Base-by-base conservation (phyloP, 345 rosid genomes). In the Mercurialis annua region DNA sequence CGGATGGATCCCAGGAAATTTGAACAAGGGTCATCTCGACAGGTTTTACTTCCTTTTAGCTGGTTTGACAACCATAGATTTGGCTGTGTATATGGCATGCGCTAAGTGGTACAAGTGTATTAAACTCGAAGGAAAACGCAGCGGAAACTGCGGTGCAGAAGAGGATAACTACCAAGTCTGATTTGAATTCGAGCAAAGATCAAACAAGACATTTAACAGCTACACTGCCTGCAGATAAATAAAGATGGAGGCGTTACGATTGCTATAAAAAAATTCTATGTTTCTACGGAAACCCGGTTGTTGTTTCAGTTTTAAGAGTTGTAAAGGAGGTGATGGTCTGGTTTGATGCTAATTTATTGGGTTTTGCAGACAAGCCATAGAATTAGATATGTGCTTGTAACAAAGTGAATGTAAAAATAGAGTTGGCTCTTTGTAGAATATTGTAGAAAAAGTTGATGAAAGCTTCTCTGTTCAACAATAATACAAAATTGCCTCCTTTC, bases 1-100 rank as follows among this genome's bases (percentile, higher is more conserved):
- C 0, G 99, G 98, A 69, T 95, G 99, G 99, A 87, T 95, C 42
- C 96, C 99, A 0, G 86, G 97, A 65, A 92, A 95, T 68, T 91
- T 95, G 40, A 95, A 95, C 91, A 86, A 67, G 76, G 99, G 99
- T 68, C 99, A 92, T 74, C 83, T 94, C 10, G 99, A 94, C 67
- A 74, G 98, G 74, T 94, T 94, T 68, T 94, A 84, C 80, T 95
- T 95, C 86, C 89, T 95, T 36, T 73, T 95, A 44, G 98, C 99
- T 23, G 87, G 71, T 11, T 75, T 95, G 53, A 95, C 97, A 4
- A 67, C 80, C 17, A 21, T 81, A 12, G 97, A 95, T 81, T 67
- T 95, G 30, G 77, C 73, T 46, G 76, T 90, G 62, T 92, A 90
- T 67, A 53, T 88, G 26, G 80, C 73, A 23, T 88, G 94, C 78